These are phyloP conservation scores for Fusarium concolor DNA, from an alignment of 2,329 filamentous ascomycete genomes.

Conservation along the genomic window DNA sequence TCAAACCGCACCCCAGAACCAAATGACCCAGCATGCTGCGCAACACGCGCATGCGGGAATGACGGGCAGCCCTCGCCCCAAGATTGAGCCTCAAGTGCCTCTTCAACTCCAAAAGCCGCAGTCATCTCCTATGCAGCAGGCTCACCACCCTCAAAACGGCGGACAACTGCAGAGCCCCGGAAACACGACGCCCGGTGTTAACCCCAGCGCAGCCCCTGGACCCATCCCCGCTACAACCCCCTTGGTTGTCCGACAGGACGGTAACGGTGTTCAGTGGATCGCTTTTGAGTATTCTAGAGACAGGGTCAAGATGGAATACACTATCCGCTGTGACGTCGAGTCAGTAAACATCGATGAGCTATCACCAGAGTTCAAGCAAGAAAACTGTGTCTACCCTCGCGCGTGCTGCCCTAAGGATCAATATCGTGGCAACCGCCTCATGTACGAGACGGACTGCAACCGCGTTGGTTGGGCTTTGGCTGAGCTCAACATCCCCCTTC, in stretches of 20 bases:
- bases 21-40: slow-evolving; percentile 68
- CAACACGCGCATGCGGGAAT: slow-evolving; percentile 68
- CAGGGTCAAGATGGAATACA: slow-evolving; percentile 99
- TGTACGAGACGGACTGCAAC: slow-evolving; percentile 99
- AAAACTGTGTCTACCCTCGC: slow-evolving; percentile 97
- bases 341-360: slow-evolving; percentile 92
- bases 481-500: slow-evolving; percentile 88
- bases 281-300: slow-evolving; percentile 98
- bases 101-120: slow-evolving; percentile 70
- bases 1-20: slow-evolving; percentile 67
- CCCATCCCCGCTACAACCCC: slow-evolving; percentile 97
- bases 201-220: slow-evolving; percentile 91
- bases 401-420: slow-evolving; percentile 96
- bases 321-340: slow-evolving; percentile 96
- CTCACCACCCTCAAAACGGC: slow-evolving; percentile 54
- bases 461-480: slow-evolving; percentile 99
- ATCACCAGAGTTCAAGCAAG: slow-evolving; percentile 90
- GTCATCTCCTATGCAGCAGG: slow-evolving; percentile 56
- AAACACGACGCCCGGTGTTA: slow-evolving; percentile 66
- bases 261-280: slow-evolving; percentile 98
- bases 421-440: slow-evolving; percentile 93
- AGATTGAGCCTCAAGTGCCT: slow-evolving; percentile 72
- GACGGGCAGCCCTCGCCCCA: slow-evolving; percentile 71
- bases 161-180: slow-evolving; percentile 55
- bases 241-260: slow-evolving; percentile 91